Evolutionary conservation across 2,329 filamentous ascomycete species (phyloP), one percentile per base, ranked within the genome.

Genomic region (Phialophora tarda): DNA sequence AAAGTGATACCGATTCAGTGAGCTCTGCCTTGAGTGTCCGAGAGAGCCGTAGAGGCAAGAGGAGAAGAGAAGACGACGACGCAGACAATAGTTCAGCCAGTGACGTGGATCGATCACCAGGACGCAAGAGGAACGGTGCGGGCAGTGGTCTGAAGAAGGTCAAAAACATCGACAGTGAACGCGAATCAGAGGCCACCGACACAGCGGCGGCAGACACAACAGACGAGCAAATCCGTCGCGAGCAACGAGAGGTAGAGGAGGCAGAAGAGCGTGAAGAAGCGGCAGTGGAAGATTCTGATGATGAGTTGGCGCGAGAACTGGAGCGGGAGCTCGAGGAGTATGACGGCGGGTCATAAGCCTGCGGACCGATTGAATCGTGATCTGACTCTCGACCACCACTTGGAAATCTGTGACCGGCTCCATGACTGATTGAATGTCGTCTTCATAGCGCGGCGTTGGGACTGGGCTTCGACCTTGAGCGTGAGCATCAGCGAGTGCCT

Each of bases 31-130:
- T 65, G 59, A 69, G 69, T 44, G 62, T 67, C 24, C 66, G 69
- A 30, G 69, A 67, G 28, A 59, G 67, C 11, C 66, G 66, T 17
- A 48, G 51, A n/a, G 54, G 23, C 26, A 70, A 70, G 54, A 64
- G 84, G 85, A 62, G 82, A 88, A 71, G 77, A 89, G 58, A 88
- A 89, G 75, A 84, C 86, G n/a, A 80, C 80, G 63, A 69, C 83
- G 65, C 79, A 79, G 67, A 81, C 78, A 3, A 82, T 81, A 68
- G 75, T 82, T 72, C 78, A 78, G 24, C 78, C 78, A 17, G 78
- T 78, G 59, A 64, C 44, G 34, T 54, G 63, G 62, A 64, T 21
- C 23, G 56, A 50, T 41, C 71, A 23, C 53, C 62, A 23, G 38
- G 17, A 8, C 58, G 76, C 76, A 60, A 73, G 78, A 62, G 75